Base-by-base conservation (phyloP, 805 yeast species). In the Myxozyma geophila region DNA sequence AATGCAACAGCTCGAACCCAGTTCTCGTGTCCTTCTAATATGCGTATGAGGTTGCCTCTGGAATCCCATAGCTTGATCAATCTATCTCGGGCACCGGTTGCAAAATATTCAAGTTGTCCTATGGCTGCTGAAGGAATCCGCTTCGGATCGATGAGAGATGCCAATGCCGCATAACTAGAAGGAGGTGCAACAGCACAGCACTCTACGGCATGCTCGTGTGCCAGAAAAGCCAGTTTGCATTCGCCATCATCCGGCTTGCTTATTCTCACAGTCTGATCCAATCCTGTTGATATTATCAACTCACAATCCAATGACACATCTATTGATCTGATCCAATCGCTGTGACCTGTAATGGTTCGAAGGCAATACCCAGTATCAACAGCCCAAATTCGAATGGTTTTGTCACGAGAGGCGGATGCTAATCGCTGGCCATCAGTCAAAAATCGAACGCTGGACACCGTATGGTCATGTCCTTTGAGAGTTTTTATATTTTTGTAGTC, bases 381-480 rank as follows among this genome's bases (percentile, higher is more conserved):
- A 67, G 85, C 86, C 89, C 96, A 95, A 3, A 95, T 75, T 62
- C 89, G 88, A 35, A 95, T 84, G 0, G 98, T 90, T 66, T 95
- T 81, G 73, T 93, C 99, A 72, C 96, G 95, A 0, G 98, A 92
- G 69, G 96, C 95, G 2, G 85, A 80, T 1, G 78, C 75, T 7
- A 87, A 71, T 74, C 89, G 79, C 35, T 77, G 76, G 1, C 85
- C 82, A 40, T 81, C 77, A 4, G 78, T 71, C 2, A 85, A 80
- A 72, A 88, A 87, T 13, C 78, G 76, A 7, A 90, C 78, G 0
- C 84, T 77, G 0, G 96, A 89, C 0, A 92, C 85, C 1, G 95
- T 84, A 73, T 92, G 97, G 64, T 91, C 96, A 76, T 92, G 98
- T 12, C 97, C 97, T 0, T 86, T 77, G 23, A 92, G 75, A 0